These are phyloP conservation scores for Hirschioporus abietinus DNA, from an alignment of 768 basidiomycete genomes.

Conservation along the genomic window DNA sequence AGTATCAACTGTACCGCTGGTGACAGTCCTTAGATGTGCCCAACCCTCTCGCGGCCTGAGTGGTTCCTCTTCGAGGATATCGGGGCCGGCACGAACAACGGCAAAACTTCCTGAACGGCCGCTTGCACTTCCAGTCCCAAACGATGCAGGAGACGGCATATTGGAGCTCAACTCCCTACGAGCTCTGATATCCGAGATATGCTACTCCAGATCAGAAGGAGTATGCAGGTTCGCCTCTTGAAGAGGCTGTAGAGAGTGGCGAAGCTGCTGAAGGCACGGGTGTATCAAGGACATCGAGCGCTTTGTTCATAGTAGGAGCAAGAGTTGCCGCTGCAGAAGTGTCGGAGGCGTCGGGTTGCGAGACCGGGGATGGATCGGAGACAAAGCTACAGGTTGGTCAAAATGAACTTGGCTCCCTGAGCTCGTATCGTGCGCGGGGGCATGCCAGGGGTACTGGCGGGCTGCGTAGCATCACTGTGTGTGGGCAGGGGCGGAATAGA, in stretches of 20 bases:
- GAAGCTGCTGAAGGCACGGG: too few relatives aligned
- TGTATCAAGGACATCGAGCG: too few relatives aligned
- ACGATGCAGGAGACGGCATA: conserved; percentile 13
- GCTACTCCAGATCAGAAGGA: conserved; percentile 34
- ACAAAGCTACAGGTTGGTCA: conserved; percentile 20
- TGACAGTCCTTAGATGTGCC: conserved; percentile 38
- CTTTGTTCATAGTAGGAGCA: conserved; percentile 5
- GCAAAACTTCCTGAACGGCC: conserved; percentile 6
- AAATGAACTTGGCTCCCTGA: conserved; percentile 22
- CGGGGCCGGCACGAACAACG: conserved; percentile 18
- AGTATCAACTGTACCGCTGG: too few relatives aligned
- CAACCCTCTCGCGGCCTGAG: conserved; percentile 59
- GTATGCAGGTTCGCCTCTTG: conserved; percentile 15
- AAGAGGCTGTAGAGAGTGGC: too few relatives aligned
- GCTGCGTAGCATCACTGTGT: too few relatives aligned
- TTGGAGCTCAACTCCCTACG: conserved; percentile 31
- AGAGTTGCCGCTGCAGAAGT: conserved; percentile 1
- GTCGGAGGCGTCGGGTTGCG: neutral
- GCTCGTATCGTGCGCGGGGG: too few relatives aligned
- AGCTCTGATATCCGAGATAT: conserved; percentile 21
- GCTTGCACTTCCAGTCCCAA: conserved; percentile 15
- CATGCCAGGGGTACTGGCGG: too few relatives aligned
- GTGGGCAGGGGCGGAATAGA: too few relatives aligned
- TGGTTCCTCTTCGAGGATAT: conserved; percentile 66
- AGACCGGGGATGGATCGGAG: conserved; percentile 6